Evolutionary conservation across 1,284 basidiomycete species (phyloP).

Genomic region (Fomes fomentarius): DNA sequence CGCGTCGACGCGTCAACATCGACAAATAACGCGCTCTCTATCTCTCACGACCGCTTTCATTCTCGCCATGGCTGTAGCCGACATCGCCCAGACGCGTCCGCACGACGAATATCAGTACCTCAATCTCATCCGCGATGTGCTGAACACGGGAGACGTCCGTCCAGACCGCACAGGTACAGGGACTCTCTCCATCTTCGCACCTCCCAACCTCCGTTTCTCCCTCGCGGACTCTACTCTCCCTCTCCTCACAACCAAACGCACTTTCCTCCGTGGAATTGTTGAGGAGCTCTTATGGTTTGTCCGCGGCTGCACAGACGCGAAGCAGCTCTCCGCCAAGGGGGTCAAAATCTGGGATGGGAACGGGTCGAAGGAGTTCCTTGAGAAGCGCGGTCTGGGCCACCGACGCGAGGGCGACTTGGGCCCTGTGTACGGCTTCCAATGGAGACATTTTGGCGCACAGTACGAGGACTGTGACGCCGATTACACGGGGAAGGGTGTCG

Average conservation of each 20-base stretch:
- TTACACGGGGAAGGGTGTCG: conserved; percentile 90
- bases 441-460: conserved; percentile 95
- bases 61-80: conserved; percentile 15
- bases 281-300: conserved; percentile 98
- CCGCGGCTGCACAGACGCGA: conserved; percentile 84
- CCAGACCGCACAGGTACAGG: conserved; percentile 94
- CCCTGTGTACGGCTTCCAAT: conserved; percentile 98
- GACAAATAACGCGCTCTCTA: conserved; percentile 16
- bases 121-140: conserved; percentile 74
- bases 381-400: conserved; percentile 81
- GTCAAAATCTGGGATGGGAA: conserved; percentile 99
- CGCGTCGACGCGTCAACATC: conserved; percentile 13
- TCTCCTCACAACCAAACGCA: conserved; percentile 94
- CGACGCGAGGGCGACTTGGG: conserved; percentile 93
- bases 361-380: conserved; percentile 86
- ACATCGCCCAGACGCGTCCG: conserved; percentile 7
- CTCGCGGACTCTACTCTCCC: conserved; percentile 78
- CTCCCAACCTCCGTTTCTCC: conserved; percentile 86
- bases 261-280: conserved; percentile 89
- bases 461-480: conserved; percentile 84
- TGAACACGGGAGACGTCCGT: conserved; percentile 75
- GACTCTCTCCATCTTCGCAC: conserved; percentile 89
- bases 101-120: conserved; percentile 92
- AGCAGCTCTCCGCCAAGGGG: conserved; percentile 78
- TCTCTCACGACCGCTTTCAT: neutral